A percentile compares a stretch with the other conserved stretches of the same genome.
Conservation (phyloP, 352 stramenopile species). For the Plasmopara halstedii region DNA sequence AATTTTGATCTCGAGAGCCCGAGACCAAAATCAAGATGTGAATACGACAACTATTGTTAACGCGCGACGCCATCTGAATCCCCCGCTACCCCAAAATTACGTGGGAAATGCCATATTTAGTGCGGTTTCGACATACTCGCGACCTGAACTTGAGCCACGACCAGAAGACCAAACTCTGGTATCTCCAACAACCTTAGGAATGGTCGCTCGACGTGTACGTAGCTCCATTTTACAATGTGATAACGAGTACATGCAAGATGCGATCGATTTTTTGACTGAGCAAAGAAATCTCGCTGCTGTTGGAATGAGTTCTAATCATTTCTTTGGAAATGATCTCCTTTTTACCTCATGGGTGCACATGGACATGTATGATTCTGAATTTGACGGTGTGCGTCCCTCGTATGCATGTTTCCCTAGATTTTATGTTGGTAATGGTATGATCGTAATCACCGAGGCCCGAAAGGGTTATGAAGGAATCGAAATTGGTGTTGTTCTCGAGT, state of each 20-base stretch:
- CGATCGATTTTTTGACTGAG: slow-evolving; percentile 37
- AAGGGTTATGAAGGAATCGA: slow-evolving; percentile 23
- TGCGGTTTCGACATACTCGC: slow-evolving; percentile 26
- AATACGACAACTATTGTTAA: slow-evolving; percentile 47
- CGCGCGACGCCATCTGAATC: slow-evolving; percentile 30
- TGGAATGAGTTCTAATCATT: slow-evolving; percentile 31
- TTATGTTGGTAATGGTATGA: slow-evolving; percentile 26
- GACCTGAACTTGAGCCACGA: slow-evolving; percentile 16
- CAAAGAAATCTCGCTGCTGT: slow-evolving; percentile 22
- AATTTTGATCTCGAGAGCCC: slow-evolving; percentile 37
- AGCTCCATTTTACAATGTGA: slow-evolving; percentile 17
- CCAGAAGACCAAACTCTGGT: background rate
- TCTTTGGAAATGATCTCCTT: slow-evolving; percentile 41
- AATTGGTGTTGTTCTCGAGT: slow-evolving; percentile 33
- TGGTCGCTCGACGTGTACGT: slow-evolving; percentile 29
- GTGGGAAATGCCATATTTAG: slow-evolving; percentile 53
- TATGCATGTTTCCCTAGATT: slow-evolving; percentile 26
- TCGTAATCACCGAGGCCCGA: slow-evolving; percentile 34
- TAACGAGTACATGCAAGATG: slow-evolving; percentile 34
- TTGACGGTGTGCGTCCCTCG: slow-evolving; percentile 24
- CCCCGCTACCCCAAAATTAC: slow-evolving; percentile 35
- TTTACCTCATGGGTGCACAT: slow-evolving; percentile 48
- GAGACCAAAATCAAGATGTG: slow-evolving; percentile 33
- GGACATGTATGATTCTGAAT: slow-evolving; percentile 52
- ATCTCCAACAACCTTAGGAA: slow-evolving; percentile 6